Percentiles rank a stretch among this genome's conserved stretches.
Evolutionary conservation across 306 rosid species (phyloP).

Genomic region (Lithocarpus polystachyus): DNA sequence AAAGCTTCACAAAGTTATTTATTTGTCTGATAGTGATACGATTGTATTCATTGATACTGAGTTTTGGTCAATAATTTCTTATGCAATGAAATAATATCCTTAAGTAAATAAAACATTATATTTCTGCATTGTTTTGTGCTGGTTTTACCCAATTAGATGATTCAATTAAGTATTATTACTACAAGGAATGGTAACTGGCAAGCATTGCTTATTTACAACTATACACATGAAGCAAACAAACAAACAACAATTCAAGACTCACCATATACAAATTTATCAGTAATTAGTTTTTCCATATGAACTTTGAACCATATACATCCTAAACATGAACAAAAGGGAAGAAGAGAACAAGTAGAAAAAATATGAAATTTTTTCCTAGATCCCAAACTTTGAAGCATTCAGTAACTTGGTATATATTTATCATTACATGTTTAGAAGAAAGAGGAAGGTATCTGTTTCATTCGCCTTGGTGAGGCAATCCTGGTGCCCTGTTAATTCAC

Average conservation of each 20-base stretch:
- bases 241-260: not conserved
- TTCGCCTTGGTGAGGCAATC: not conserved
- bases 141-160: too few relatives aligned
- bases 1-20: too few relatives aligned
- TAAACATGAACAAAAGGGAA: not conserved
- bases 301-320: not conserved
- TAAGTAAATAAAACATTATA: too few relatives aligned
- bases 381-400: not conserved
- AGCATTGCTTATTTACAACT: not conserved
- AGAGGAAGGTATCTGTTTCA: not conserved
- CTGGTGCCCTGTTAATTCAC: not conserved
- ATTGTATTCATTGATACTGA: too few relatives aligned
- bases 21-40: too few relatives aligned
- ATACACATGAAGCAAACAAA: not conserved
- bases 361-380: not conserved
- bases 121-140: too few relatives aligned
- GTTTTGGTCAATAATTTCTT: too few relatives aligned
- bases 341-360: not conserved
- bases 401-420: too few relatives aligned
- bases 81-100: too few relatives aligned
- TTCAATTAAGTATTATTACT: not conserved
- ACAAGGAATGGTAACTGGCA: not conserved
- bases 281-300: not conserved
- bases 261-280: not conserved
- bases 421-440: not conserved